Base-by-base conservation (phyloP, 2,329 filamentous ascomycete species). In the Pseudocercospora ulei region DNA sequence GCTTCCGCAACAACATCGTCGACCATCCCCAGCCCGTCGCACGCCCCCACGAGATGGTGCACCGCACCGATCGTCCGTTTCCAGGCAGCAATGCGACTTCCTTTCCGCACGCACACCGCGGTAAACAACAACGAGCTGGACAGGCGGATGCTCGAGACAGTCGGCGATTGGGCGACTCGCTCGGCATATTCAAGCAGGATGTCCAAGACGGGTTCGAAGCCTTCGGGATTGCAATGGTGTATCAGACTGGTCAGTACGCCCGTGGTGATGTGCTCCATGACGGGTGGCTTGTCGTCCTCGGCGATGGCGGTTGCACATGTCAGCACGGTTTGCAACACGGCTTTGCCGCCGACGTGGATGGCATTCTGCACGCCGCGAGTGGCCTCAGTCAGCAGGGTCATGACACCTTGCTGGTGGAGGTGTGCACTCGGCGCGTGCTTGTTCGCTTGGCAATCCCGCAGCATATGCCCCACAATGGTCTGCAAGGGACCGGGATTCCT, bases 311-410 rank as follows among this genome's bases (percentile, higher is more conserved):
- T 40, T 12, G 40, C 49, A 13, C 31, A 26, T 24, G 44, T 49
- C 14, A 78, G 45, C 5, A 78, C 51, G 44, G 70, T 71, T 29
- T 63, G 59, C 14, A 78, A 51, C 12, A 78, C 66, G 6, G 69
- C 65, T 2, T 63, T 53, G 19, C 70, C 75, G 48, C 71, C 72
- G 2, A 73, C 73, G 55, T 79, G 72, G 5, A 78, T 57, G 0
- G 68, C 69, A 34, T 66, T 59, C 46, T 78, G 73, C 18, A 78
- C 63, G 16, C 76, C 76, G 51, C 76, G 75, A 37, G 78, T 71
- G 5, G 87, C 79, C 61, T 96, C 88, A 3, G 85, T 78, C 55
- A 95, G 84, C 69, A 96, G 79, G 11, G 77, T 82, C 84, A 94
- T 95, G 29, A 95, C 62, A 39, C 88, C 90, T 57, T 92, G 78